These are phyloP conservation scores for Geranium rotundifolium DNA, from an alignment of 345 rosid genomes.

Conservation along the genomic window DNA sequence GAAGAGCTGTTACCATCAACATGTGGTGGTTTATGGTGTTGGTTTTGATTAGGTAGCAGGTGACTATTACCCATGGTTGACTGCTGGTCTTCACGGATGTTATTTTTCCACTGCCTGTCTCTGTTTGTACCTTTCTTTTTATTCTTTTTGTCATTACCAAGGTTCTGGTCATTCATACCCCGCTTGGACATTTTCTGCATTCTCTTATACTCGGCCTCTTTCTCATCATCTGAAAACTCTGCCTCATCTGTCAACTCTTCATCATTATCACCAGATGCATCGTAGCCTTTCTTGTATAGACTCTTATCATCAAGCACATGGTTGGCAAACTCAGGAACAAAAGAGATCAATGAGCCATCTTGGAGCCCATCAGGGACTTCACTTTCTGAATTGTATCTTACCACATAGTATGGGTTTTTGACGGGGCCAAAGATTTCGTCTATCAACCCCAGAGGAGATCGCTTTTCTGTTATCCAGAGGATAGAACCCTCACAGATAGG, in stretches of 20 bases:
- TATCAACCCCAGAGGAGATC: slow-evolving; percentile 59
- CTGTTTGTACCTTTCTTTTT: slow-evolving; percentile 40
- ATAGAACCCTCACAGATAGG: slow-evolving; percentile 83
- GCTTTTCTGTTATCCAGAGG: slow-evolving; percentile 65
- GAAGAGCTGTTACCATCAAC: slow-evolving; percentile 14
- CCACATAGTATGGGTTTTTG: slow-evolving; percentile 66
- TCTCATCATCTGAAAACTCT: slow-evolving; percentile 95
- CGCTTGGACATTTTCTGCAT: slow-evolving; percentile 65
- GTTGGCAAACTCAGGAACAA: slow-evolving; percentile 63
- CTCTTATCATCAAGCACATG: slow-evolving; percentile 63
- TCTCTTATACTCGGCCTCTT: slow-evolving; percentile 70
- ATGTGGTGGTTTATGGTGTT: slow-evolving; percentile 15
- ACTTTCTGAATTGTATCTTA: slow-evolving; percentile 81
- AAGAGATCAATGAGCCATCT: slow-evolving; percentile 59
- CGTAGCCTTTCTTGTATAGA: slow-evolving; percentile 83
- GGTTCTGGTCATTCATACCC: slow-evolving; percentile 33
- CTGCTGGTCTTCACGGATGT: slow-evolving; percentile 23
- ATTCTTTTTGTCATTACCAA: slow-evolving; percentile 32
- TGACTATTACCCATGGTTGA: slow-evolving; percentile 14
- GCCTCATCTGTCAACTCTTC: slow-evolving; percentile 72
- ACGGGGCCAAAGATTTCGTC: slow-evolving; percentile 98
- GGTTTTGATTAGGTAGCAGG: slow-evolving; percentile 13
- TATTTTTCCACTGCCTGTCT: slow-evolving; percentile 31
- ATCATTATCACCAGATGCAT: slow-evolving; percentile 90
- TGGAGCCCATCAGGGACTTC: slow-evolving; percentile 57